A percentile compares a stretch with the other conserved stretches of the same genome.
These are phyloP conservation scores for Juglanconis oblonga DNA, from an alignment of 2,329 filamentous ascomycete species.

Conservation along the genomic window DNA sequence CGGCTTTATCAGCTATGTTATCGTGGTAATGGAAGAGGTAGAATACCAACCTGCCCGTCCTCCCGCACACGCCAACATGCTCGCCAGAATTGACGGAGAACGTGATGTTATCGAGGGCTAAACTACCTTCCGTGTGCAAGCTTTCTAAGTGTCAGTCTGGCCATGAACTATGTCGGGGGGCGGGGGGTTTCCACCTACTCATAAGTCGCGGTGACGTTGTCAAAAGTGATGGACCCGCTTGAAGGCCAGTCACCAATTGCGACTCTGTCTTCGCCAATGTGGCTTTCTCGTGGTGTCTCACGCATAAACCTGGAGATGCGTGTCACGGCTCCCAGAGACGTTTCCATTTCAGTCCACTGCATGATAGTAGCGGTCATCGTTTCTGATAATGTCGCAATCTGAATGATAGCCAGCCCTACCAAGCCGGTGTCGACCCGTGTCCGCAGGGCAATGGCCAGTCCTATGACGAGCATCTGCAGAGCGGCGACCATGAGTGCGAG, in stretches of 20 bases:
- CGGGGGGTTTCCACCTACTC: neutral
- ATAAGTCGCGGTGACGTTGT: neutral
- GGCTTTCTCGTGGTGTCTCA: conserved; percentile 22
- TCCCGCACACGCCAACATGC: conserved; percentile 8
- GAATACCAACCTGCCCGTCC: neutral
- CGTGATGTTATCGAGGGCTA: neutral
- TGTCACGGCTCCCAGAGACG: conserved; percentile 26
- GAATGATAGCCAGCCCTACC: conserved; percentile 36
- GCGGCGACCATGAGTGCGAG: conserved; percentile 49
- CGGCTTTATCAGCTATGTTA: neutral
- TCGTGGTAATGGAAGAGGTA: neutral
- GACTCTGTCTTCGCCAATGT: conserved; percentile 1
- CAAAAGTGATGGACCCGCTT: neutral
- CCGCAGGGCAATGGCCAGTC: conserved; percentile 37
- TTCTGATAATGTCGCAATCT: conserved; percentile 26
- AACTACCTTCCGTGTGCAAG: neutral
- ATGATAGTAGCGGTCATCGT: conserved; percentile 25
- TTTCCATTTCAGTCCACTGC: conserved; percentile 26
- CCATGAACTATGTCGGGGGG: neutral
- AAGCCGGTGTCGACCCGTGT: conserved; percentile 30
- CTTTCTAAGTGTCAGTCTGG: neutral
- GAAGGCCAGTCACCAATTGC: neutral
- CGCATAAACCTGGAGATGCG: conserved; percentile 23
- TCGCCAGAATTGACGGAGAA: neutral
- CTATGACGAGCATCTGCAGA: conserved; percentile 43